phyloP scores from a whole-genome alignment of 148 eudicot species.

The Rhododendron griersonianum region DNA sequence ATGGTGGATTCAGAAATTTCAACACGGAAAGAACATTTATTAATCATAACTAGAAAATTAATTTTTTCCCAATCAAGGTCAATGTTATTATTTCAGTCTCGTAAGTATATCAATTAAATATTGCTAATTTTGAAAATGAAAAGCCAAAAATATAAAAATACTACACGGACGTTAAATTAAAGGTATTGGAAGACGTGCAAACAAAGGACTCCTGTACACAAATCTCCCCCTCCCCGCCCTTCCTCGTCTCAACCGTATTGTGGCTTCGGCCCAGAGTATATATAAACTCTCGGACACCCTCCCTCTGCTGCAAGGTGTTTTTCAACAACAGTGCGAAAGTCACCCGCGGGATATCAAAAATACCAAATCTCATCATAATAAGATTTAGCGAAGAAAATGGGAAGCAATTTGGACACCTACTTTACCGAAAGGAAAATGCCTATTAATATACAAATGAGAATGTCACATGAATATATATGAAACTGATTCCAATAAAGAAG shows the following conservation, averaged over 20 bases:
- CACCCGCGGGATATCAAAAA: not conserved
- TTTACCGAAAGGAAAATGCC: not conserved
- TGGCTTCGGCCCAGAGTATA: not conserved
- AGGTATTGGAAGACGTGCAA: not conserved
- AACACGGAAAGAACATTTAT: too few species aligned
- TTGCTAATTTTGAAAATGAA: too few species aligned
- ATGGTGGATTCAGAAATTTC: too few species aligned
- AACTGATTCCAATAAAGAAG: not conserved
- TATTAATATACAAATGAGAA: conserved; percentile 4
- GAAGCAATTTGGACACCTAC: not conserved
- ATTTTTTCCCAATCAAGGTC: too few species aligned
- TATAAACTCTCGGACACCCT: not conserved
- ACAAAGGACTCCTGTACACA: too few species aligned
- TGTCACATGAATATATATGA: not conserved
- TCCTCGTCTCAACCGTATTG: too few species aligned
- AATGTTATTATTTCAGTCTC: too few species aligned
- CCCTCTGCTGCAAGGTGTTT: not conserved
- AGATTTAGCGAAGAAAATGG: not conserved
- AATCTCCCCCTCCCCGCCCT: too few species aligned
- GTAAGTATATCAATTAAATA: too few species aligned
- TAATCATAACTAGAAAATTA: too few species aligned
- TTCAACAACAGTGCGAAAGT: not conserved
- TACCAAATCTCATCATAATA: too few species aligned
- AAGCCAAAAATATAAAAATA: too few species aligned
- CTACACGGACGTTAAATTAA: not conserved